A percentile compares a stretch with the other conserved stretches of the same genome.
Conservation (phyloP, 2,329 filamentous ascomycete genomes). For the Claviceps monticola region DNA sequence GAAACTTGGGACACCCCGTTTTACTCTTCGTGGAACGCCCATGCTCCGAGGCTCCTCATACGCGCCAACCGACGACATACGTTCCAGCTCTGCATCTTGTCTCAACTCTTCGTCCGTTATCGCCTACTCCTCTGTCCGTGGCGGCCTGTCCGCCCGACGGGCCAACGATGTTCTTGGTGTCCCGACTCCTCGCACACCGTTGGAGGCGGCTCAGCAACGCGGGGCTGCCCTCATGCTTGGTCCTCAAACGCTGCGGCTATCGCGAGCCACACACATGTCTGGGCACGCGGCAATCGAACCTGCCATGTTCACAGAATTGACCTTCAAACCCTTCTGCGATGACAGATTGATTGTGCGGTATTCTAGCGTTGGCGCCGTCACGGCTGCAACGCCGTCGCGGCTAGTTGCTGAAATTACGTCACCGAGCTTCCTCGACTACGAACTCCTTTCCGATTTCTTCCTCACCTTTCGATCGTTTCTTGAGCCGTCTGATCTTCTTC, state of each 20-base stretch:
- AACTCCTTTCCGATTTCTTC: conserved; percentile 94
- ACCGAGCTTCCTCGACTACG: conserved; percentile 89
- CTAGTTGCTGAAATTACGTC: conserved; percentile 95
- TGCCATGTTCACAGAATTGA: conserved; percentile 69
- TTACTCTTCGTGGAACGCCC: conserved; percentile 62
- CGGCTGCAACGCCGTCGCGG: conserved; percentile 77
- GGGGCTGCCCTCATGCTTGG: conserved; percentile 17
- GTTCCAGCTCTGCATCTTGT: conserved; percentile 45
- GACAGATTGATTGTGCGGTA: conserved; percentile 74
- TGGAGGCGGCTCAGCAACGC: conserved; percentile 7
- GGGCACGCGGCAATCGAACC: conserved; percentile 46
- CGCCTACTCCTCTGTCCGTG: conserved; percentile 12
- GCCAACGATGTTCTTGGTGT: conserved; percentile 24
- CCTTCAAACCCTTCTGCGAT: conserved; percentile 65
- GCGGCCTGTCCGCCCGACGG: conserved; percentile 17
- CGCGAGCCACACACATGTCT: conserved; percentile 34
- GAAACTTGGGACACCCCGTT: conserved; percentile 67
- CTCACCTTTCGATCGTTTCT: conserved; percentile 86
- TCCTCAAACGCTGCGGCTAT: conserved; percentile 25
- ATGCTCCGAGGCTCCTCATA: conserved; percentile 72
- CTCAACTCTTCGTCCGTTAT: conserved; percentile 23
- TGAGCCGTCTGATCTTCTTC: conserved; percentile 59
- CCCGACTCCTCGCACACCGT: conserved; percentile 21
- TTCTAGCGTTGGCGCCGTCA: conserved; percentile 58
- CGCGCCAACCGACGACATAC: conserved; percentile 57